Percentiles rank a stretch among this genome's conserved stretches.
Evolutionary conservation across 257 asterid genomes (phyloP).

Genomic region (Solanum sejunctum): DNA sequence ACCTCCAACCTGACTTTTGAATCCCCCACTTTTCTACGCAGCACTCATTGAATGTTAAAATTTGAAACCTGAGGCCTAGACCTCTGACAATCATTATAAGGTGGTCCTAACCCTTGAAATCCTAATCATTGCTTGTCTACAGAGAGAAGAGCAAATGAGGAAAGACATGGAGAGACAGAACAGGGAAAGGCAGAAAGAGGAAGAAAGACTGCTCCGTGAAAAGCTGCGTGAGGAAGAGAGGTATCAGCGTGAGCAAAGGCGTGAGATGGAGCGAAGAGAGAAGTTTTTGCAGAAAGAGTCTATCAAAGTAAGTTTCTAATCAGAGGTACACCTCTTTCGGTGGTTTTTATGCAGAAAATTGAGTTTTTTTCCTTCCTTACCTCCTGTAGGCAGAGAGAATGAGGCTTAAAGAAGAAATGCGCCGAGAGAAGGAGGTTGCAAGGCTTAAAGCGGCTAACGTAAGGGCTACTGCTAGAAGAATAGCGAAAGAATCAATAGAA

Average conservation of each 20-base stretch:
- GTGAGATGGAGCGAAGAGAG: conserved; percentile 87
- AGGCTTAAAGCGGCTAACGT: conserved; percentile 74
- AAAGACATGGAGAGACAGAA: conserved; percentile 89
- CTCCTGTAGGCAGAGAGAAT: conserved; percentile 62
- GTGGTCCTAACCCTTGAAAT: neutral
- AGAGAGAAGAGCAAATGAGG: conserved; percentile 84
- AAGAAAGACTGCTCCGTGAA: conserved; percentile 80
- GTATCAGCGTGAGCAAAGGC: conserved; percentile 66
- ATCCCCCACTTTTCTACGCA: neutral
- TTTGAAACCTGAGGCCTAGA: neutral
- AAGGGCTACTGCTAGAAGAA: conserved; percentile 77
- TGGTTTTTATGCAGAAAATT: neutral
- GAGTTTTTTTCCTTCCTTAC: neutral
- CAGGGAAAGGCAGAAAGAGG: conserved; percentile 78
- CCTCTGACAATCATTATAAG: neutral
- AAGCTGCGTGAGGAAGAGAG: conserved; percentile 79
- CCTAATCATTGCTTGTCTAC: conserved; percentile 2
- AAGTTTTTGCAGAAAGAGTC: conserved; percentile 67
- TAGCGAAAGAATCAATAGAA: conserved; percentile 73
- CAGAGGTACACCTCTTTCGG: neutral
- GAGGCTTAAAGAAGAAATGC: conserved; percentile 76
- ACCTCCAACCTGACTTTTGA: neutral
- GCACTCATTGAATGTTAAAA: neutral
- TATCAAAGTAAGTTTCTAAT: conserved; percentile 34
- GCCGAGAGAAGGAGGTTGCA: conserved; percentile 81